Evolutionary conservation across 2,329 filamentous ascomycete genomes (phyloP).

Genomic region (Colletotrichum sp.): DNA sequence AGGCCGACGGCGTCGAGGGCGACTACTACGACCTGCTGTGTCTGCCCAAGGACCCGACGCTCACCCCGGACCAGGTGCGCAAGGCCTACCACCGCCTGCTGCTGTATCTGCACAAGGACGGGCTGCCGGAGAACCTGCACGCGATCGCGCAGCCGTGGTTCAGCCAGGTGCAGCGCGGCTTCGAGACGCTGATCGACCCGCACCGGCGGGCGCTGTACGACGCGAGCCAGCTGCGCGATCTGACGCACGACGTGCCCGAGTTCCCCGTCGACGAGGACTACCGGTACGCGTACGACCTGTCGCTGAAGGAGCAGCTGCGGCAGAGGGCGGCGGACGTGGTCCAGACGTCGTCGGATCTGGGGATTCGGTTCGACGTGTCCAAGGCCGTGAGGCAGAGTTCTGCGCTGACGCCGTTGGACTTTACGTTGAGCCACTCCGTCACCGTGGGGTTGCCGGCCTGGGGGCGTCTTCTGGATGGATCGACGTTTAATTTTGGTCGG

Average conservation of each 20-base stretch:
- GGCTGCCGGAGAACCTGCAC: conserved; percentile 42
- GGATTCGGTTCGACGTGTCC: conserved; percentile 40
- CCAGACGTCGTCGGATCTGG: conserved; percentile 40
- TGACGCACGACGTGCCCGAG: not conserved
- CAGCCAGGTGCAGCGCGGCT: conserved; percentile 45
- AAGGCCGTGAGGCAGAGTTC: conserved; percentile 12
- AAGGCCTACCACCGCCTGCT: conserved; percentile 50
- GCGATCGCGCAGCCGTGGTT: conserved; percentile 46
- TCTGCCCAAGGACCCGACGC: conserved; percentile 37
- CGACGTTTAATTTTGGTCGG: not conserved
- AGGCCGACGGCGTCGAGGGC: conserved; percentile 25
- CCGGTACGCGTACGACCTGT: conserved; percentile 24
- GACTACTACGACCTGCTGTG: conserved; percentile 52
- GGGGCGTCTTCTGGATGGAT: conserved; percentile 28
- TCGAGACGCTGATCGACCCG: conserved; percentile 53
- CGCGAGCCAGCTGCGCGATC: conserved; percentile 27
- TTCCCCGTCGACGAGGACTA: conserved; percentile 21
- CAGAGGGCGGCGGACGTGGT: conserved; percentile 25
- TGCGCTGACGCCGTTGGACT: conserved; percentile 37
- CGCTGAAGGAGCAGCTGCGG: conserved; percentile 26
- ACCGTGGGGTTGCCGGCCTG: conserved; percentile 38
- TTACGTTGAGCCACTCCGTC: conserved; percentile 42
- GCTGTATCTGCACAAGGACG: conserved; percentile 48
- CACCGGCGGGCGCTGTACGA: conserved; percentile 47
- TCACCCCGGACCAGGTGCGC: conserved; percentile 41